Conservation (phyloP, 768 basidiomycete species). For the Tylopilus sp. region DNA sequence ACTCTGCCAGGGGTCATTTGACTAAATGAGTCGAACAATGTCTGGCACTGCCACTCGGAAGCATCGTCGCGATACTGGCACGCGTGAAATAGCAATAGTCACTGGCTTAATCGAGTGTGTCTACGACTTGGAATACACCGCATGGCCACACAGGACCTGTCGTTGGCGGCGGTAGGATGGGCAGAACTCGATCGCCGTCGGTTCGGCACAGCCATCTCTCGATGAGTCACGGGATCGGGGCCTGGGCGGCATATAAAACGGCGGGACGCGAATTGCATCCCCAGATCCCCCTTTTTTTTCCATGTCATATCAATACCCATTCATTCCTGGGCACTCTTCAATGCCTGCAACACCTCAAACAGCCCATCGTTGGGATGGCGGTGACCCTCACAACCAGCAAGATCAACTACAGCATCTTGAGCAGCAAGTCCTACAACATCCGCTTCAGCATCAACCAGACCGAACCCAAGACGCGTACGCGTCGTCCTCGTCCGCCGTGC, state of each 20-base stretch:
- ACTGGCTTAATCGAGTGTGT: too few relatives aligned
- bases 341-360: constrained; percentile 46
- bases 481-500: constrained; percentile 15
- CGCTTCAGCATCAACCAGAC: constrained; percentile 35
- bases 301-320: constrained; percentile 52
- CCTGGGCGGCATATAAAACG: constrained; percentile 30
- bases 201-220: constrained; percentile 18
- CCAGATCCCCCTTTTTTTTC: constrained; percentile 28
- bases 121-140: too few relatives aligned
- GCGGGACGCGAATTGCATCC: constrained; percentile 16
- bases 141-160: too few relatives aligned
- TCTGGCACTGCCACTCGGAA: background rate
- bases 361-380: constrained; percentile 42
- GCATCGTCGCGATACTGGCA: too few relatives aligned
- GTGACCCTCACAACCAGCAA: constrained; percentile 19
- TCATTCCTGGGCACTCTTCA: constrained; percentile 45
- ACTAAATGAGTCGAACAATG: background rate
- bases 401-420: constrained; percentile 32
- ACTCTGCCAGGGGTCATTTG: background rate
- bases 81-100: too few relatives aligned
- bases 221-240: constrained; percentile 23
- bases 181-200: background rate
- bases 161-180: too few relatives aligned
- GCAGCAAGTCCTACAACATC: constrained; percentile 39
- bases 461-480: constrained; percentile 22